These are phyloP conservation scores for Stagonosporopsis cucurbitacearum DNA, from an alignment of 2,329 filamentous ascomycete genomes.

Conservation along the genomic window DNA sequence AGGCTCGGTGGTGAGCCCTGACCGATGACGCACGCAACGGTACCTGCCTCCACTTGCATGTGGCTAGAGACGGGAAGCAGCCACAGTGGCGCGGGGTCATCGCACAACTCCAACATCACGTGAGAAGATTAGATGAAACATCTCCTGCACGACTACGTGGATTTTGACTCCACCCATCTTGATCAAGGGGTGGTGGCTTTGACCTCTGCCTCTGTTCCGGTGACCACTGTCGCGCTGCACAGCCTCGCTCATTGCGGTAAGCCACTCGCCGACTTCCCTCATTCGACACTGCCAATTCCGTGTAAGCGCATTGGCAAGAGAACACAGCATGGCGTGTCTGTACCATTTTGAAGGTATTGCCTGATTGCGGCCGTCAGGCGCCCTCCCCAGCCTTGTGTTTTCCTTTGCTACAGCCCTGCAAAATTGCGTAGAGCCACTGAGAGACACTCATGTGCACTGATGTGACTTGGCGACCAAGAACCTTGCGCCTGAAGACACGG, in stretches of 20 bases:
- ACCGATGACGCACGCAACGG: conserved; percentile 15
- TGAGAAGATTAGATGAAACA: neutral
- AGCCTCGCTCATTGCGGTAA: conserved; percentile 7
- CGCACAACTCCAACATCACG: conserved; percentile 14
- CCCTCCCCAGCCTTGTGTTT: conserved; percentile 1
- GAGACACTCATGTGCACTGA: conserved; percentile 7
- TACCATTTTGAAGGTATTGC: neutral
- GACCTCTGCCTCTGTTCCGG: neutral
- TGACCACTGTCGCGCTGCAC: conserved; percentile 1
- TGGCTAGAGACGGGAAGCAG: neutral
- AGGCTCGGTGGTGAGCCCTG: conserved; percentile 4
- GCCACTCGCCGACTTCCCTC: neutral
- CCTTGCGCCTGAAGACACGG: neutral
- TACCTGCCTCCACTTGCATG: conserved; percentile 4
- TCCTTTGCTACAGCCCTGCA: neutral
- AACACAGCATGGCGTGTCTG: neutral
- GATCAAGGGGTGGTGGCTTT: conserved; percentile 3
- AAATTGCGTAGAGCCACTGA: neutral
- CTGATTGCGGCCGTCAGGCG: conserved; percentile 5
- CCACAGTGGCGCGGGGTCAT: neutral
- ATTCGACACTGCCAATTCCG: conserved; percentile 1
- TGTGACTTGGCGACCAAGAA: neutral
- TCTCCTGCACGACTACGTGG: neutral
- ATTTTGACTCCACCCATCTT: neutral
- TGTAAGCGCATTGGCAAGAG: neutral